Percentiles rank a stretch among this genome's conserved stretches.
Conservation (phyloP, 192 early-diverging fungal genomes). For the Coemansia sp. region DNA sequence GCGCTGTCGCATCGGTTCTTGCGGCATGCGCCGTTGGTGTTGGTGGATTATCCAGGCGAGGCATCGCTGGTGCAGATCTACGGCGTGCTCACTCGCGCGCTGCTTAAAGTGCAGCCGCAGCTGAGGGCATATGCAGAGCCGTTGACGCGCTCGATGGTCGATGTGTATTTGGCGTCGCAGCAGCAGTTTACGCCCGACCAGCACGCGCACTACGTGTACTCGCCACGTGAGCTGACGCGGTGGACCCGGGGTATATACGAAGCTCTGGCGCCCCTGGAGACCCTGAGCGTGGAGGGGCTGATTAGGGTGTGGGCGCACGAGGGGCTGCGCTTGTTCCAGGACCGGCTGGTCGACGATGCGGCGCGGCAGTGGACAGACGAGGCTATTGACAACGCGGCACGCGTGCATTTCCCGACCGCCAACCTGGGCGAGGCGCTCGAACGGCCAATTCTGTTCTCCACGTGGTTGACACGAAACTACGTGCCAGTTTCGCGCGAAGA, state of each 20-base stretch:
- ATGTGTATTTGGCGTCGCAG: constrained; percentile 90
- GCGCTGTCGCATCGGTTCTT: constrained; percentile 94
- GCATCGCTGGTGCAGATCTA: constrained; percentile 94
- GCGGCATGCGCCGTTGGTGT: constrained; percentile 91
- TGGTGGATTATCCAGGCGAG: constrained; percentile 98
- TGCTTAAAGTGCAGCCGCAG: constrained; percentile 89
- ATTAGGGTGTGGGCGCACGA: constrained; percentile 99
- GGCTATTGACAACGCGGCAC: constrained; percentile 77
- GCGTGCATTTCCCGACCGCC: constrained; percentile 84
- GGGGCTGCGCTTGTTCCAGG: constrained; percentile 95
- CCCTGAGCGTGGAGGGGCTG: constrained; percentile 75
- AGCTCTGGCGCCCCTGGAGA: constrained; percentile 83
- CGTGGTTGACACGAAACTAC: constrained; percentile 96
- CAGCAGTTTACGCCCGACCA: constrained; percentile 92
- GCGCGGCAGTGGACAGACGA: constrained; percentile 93
- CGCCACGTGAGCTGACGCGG: constrained; percentile 97
- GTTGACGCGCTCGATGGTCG: constrained; percentile 94
- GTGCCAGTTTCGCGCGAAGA: constrained; percentile 83
- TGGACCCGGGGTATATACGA: constrained; percentile 99
- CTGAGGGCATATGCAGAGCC: constrained; percentile 88
- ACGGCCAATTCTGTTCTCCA: constrained; percentile 95
- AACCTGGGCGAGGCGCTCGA: constrained; percentile 66
- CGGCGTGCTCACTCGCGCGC: constrained; percentile 85
- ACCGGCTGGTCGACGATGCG: constrained; percentile 85
- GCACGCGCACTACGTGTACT: constrained; percentile 99